Conservation (phyloP, 2,329 filamentous ascomycete genomes). For the Neonectria sp. region DNA sequence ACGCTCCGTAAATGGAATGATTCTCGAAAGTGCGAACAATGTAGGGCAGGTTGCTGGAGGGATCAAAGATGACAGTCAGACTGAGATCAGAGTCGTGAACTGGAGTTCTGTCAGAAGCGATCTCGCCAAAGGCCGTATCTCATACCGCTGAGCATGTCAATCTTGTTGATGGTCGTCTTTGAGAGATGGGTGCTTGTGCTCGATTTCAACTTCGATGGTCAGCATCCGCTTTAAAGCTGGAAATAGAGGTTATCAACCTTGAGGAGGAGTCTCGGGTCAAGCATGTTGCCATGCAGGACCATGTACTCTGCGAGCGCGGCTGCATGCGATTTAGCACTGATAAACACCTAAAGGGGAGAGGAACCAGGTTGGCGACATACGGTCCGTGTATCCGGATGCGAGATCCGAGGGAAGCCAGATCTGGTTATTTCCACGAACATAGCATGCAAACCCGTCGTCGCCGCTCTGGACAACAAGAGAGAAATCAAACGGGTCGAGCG, state of each 20-base stretch:
- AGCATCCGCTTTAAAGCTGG: too few relatives aligned
- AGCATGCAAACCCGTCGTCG: slow-evolving; percentile 29
- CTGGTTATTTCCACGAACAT: slow-evolving; percentile 29
- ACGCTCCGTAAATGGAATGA: slow-evolving; percentile 17
- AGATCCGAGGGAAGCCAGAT: slow-evolving; percentile 18
- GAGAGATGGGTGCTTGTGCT: not conserved
- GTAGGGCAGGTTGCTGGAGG: slow-evolving; percentile 19
- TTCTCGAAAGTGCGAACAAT: slow-evolving; percentile 28
- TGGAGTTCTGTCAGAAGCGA: not conserved
- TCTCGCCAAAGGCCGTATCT: rapidly evolving
- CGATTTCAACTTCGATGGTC: slow-evolving; percentile 2
- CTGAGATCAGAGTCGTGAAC: not conserved
- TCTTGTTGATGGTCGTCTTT: slow-evolving; percentile 10
- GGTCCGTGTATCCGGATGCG: slow-evolving; percentile 29
- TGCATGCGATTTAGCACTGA: rapidly evolving
- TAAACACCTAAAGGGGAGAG: rapidly evolving
- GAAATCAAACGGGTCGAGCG: slow-evolving; percentile 21
- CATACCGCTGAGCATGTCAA: slow-evolving; percentile 25
- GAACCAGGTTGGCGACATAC: not conserved
- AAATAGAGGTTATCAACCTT: not conserved
- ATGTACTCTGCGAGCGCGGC: slow-evolving; percentile 13
- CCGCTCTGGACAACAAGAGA: slow-evolving; percentile 30
- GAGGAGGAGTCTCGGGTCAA: slow-evolving; percentile 24
- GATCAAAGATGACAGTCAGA: slow-evolving; percentile 23
- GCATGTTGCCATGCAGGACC: slow-evolving; percentile 25